Evolutionary conservation across 1,284 basidiomycete species (phyloP).

Genomic region (Microstroma glucosiphilum): DNA sequence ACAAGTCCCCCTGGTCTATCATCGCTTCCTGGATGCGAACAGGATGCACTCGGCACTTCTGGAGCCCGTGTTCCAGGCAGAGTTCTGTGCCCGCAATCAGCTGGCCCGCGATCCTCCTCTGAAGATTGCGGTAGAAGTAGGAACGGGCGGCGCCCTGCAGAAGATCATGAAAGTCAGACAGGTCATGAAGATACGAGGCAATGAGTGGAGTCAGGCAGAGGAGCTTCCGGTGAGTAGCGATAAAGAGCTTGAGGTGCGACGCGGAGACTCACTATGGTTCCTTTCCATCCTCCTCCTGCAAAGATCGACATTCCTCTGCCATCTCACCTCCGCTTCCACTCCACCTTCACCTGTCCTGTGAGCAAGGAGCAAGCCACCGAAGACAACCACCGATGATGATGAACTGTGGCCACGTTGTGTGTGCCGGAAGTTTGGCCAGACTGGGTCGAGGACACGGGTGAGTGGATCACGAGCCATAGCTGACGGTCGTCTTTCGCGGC

Average conservation of each 20-base stretch:
- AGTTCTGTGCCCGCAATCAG: constrained; percentile 78
- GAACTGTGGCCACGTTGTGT: constrained; percentile 69
- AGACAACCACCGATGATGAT: constrained; percentile 96
- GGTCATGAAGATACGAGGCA: constrained; percentile 83
- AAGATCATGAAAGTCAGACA: constrained; percentile 85
- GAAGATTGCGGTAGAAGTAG: constrained; percentile 78
- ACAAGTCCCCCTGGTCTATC: constrained; percentile 30
- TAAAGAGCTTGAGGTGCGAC: neutral
- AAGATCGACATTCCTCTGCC: constrained; percentile 91
- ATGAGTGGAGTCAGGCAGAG: constrained; percentile 79
- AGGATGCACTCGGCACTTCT: constrained; percentile 61
- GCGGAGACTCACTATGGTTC: neutral
- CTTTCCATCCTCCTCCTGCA: neutral
- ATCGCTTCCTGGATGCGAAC: constrained; percentile 25
- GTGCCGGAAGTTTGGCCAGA: constrained; percentile 34
- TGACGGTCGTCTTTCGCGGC: no score
- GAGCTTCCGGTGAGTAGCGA: constrained; percentile 74
- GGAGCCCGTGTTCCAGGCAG: constrained; percentile 73
- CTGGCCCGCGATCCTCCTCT: constrained; percentile 83
- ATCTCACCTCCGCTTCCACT: constrained; percentile 73
- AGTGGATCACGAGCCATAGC: no score
- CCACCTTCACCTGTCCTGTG: constrained; percentile 93
- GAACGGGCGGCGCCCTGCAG: constrained; percentile 77
- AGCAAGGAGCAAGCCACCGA: constrained; percentile 94
- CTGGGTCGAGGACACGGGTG: constrained; percentile 63